These are phyloP conservation scores for Tylopilus rubrobrunneus DNA, from an alignment of 768 basidiomycete species.

Conservation along the genomic window DNA sequence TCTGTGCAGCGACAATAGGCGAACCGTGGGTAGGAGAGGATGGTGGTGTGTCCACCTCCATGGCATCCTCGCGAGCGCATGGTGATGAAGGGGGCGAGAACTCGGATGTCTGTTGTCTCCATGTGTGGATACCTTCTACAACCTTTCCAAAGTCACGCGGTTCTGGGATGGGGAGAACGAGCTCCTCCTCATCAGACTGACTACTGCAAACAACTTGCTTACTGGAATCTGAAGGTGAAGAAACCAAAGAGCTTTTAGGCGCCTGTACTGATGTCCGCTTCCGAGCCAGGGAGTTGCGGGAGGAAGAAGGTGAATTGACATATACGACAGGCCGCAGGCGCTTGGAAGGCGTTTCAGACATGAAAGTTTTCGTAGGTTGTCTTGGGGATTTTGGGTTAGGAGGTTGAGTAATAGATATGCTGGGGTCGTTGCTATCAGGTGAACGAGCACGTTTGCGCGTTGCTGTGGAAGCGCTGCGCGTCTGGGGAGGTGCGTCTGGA, in stretches of 20 bases:
- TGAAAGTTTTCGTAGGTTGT: slow-evolving; percentile 19
- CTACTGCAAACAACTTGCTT: slow-evolving; percentile 54
- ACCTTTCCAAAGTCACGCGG: slow-evolving; percentile 27
- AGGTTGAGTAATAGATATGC: not conserved
- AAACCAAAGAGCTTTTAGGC: not conserved
- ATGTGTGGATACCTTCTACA: slow-evolving; percentile 39
- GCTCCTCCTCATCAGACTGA: slow-evolving; percentile 63
- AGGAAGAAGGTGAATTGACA: slow-evolving; percentile 11
- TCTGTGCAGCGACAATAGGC: slow-evolving; percentile 3
- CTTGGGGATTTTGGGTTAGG: slow-evolving; percentile 19
- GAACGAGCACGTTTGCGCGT: slow-evolving; percentile 28
- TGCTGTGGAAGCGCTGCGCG: slow-evolving; percentile 10
- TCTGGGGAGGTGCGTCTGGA: slow-evolving; percentile 10
- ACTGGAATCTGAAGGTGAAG: slow-evolving; percentile 22
- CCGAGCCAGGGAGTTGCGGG: slow-evolving; percentile 36
- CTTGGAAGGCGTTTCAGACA: slow-evolving; percentile 5
- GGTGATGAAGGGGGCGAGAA: slow-evolving; percentile 8
- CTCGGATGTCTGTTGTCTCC: slow-evolving; percentile 36
- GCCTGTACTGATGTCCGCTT: slow-evolving; percentile 1
- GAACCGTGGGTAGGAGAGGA: slow-evolving; percentile 10
- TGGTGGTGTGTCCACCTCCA: slow-evolving; percentile 14
- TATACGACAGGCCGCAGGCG: slow-evolving; percentile 3
- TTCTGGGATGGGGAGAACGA: slow-evolving; percentile 32
- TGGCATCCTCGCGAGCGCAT: slow-evolving; percentile 5
- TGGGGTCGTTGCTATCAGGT: slow-evolving; percentile 11